Evolutionary conservation across 306 rosid species (phyloP).

Genomic region (Crotalaria pallida): DNA sequence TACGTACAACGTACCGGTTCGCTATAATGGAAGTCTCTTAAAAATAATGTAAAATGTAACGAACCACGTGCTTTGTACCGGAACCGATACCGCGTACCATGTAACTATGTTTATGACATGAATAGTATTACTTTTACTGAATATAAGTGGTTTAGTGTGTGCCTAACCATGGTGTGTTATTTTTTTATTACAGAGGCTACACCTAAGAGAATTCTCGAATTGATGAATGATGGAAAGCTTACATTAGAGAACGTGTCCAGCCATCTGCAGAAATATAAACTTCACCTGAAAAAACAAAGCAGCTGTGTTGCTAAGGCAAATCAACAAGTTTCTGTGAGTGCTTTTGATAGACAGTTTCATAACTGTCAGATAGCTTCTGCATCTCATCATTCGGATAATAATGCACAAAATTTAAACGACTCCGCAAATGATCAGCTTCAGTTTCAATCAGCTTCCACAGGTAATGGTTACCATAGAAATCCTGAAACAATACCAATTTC

Average conservation of each 20-base stretch:
- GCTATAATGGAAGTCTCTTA: no score
- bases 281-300: constrained; percentile 66
- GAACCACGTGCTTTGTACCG: no score
- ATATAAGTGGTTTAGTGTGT: neutral
- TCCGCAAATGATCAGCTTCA: constrained; percentile 36
- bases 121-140: neutral
- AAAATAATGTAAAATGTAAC: no score
- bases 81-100: no score
- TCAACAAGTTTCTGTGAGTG: constrained; percentile 67
- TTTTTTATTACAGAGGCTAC: constrained; percentile 67
- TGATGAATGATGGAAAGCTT: constrained; percentile 90
- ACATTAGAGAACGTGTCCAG: constrained; percentile 96
- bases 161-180: neutral
- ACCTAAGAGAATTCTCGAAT: constrained; percentile 84
- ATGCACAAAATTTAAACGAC: constrained; percentile 37
- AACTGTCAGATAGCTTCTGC: constrained; percentile 53
- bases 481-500: constrained; percentile 41
- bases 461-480: constrained; percentile 34
- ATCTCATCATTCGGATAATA: constrained; percentile 36
- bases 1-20: no score
- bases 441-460: constrained; percentile 33
- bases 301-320: constrained; percentile 52
- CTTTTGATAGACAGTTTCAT: constrained; percentile 50
- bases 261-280: constrained; percentile 94
- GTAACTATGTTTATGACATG: no score